Conservation (phyloP, 2,329 filamentous ascomycete species). For the Fusarium camptoceras region DNA sequence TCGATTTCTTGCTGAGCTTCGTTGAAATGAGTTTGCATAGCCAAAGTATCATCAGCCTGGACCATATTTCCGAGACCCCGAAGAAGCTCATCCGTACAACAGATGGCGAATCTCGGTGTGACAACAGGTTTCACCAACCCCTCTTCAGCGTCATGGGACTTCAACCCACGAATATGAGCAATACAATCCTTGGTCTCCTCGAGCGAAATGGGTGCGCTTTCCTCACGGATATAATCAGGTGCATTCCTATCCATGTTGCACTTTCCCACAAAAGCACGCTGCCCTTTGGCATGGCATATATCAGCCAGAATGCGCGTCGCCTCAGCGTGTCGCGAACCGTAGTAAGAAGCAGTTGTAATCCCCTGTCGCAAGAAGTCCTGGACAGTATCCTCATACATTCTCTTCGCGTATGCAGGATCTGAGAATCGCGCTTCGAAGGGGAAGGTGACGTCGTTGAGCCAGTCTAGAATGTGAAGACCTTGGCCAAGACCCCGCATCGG, state of each 20-base stretch:
- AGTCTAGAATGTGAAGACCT: constrained; percentile 68
- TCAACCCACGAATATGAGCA: constrained; percentile 2
- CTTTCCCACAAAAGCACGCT: constrained; percentile 24
- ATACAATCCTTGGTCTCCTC: constrained; percentile 13
- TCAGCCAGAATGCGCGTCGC: constrained; percentile 15
- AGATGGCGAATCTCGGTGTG: constrained; percentile 25
- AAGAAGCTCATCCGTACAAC: constrained; percentile 20
- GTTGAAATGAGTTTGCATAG: constrained; percentile 25
- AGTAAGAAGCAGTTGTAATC: constrained; percentile 23
- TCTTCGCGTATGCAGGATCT: background rate
- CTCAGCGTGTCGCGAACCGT: constrained; percentile 20
- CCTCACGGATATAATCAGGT: constrained; percentile 8
- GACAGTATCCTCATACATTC: constrained; percentile 16
- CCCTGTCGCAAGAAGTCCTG: constrained; percentile 17
- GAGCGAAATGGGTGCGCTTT: constrained; percentile 1
- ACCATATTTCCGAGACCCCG: constrained; percentile 16
- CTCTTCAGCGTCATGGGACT: background rate
- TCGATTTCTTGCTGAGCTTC: constrained; percentile 27
- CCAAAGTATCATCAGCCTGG: background rate
- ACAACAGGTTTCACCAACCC: constrained; percentile 12
- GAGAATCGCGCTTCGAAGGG: constrained; percentile 43
- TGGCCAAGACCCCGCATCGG: constrained; percentile 61
- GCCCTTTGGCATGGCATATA: constrained; percentile 5
- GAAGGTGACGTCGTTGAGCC: constrained; percentile 74
- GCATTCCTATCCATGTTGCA: constrained; percentile 27